Base-by-base conservation (phyloP, 192 early-diverging fungal genomes). In the Spizellomyces sp. region DNA sequence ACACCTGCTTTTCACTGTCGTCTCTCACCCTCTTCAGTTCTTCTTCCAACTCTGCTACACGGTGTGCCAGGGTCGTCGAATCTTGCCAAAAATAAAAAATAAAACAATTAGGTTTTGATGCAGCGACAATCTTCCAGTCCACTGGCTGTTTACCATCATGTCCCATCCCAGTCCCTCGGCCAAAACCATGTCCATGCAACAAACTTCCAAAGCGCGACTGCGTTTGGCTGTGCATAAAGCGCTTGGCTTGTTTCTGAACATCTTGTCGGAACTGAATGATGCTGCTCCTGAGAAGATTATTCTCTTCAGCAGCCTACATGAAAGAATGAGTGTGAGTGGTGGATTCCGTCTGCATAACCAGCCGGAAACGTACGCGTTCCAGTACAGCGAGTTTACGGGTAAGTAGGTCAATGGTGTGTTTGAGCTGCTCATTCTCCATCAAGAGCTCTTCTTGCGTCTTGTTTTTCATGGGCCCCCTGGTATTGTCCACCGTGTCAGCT, bases 231-330 rank as follows among this genome's bases (percentile, higher is more conserved):
- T 84, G 81, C 7, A 78, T 61, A 14, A 61, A 41, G 12, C 59
- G 79, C 22, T 84, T 77, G 5, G 80, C 85, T 64, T 86, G 83
- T 67, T 78, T 79, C 48, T 66, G 63, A 8, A 73, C 50, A 80
- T 90, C 86, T 52, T 90, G 86, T 58, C 82, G 79, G 59, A 91
- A 89, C 71, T 91, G 90, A 22, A 89, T 67, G 66, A 91, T 89
- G 45, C 82, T 86, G 62, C 79, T 84, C 64, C 80, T 80, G 44
- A 90, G 74, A 73, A 90, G 75, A 17, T 78, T 85, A 70, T 84
- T 87, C 63, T 91, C 88, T 58, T 85, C 79, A 1, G 80, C 76
- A 9, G 88, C 81, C 85, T 89, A 70, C 14, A 8, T 50, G 71
- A n/a, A 47, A 12, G 10, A 44, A 9, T 17, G 43, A 70, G 14